A percentile compares a stretch with the other conserved stretches of the same genome.
Evolutionary conservation across 176 grass and related monocot species (phyloP).

Genomic region (Eleusine indica): DNA sequence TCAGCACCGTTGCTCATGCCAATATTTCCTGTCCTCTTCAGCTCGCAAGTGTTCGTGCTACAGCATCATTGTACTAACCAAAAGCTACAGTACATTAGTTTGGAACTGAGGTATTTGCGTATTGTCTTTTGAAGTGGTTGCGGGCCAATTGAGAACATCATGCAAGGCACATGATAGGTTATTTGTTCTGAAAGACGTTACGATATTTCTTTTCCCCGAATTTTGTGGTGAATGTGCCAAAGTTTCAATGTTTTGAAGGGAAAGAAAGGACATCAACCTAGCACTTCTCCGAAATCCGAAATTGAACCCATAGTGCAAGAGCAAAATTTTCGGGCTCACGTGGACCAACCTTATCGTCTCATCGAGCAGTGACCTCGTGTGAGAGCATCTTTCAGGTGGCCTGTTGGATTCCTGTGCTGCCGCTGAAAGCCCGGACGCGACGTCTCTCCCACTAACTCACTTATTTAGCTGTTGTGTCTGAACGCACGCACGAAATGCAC

Average conservation of each 20-base stretch:
- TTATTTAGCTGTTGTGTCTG: not conserved
- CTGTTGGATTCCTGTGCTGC: not conserved
- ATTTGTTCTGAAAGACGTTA: no score
- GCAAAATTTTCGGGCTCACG: not conserved
- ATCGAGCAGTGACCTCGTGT: not conserved
- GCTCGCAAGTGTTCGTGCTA: not conserved
- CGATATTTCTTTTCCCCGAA: no score
- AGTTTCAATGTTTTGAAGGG: no score
- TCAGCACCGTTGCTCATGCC: not conserved
- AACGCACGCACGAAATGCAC: constrained; percentile 7
- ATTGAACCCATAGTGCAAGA: not conserved
- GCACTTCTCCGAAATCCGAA: no score
- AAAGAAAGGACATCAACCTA: no score
- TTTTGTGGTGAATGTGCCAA: no score
- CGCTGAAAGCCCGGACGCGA: not conserved
- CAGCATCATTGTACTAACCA: no score
- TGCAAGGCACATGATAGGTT: no score
- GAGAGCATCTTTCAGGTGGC: constrained; percentile 21
- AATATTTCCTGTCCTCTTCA: constrained; percentile 4
- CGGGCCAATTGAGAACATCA: no score
- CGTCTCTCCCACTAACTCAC: not conserved
- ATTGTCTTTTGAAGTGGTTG: no score
- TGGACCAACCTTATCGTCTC: no score
- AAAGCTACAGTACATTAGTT: not conserved
- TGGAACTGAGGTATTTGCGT: not conserved